These are phyloP conservation scores for Xylaria sp. DNA, from an alignment of 2,329 filamentous ascomycete species.

Conservation along the genomic window DNA sequence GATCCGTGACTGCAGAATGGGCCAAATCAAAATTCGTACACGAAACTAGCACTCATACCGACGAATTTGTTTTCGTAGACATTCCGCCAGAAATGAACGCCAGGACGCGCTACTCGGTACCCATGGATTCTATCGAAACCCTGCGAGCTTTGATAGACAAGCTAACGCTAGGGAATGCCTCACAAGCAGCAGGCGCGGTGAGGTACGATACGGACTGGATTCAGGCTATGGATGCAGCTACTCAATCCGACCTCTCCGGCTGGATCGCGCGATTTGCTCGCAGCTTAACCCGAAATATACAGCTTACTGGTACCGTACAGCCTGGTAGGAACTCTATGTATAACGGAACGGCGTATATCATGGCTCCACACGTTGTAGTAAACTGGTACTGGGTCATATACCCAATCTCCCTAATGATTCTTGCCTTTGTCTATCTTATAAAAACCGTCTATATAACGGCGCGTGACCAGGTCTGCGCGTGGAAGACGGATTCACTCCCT, in stretches of 20 bases:
- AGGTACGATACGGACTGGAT: slow-evolving; percentile 47
- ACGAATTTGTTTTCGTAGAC: slow-evolving; percentile 43
- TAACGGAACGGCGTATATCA: slow-evolving; percentile 35
- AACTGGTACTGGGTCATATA: slow-evolving; percentile 48
- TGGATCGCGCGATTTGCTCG: slow-evolving; percentile 45
- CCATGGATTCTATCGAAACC: slow-evolving; percentile 39
- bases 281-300: slow-evolving; percentile 46
- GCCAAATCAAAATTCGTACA: slow-evolving; percentile 39
- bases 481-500: slow-evolving; percentile 47
- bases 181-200: slow-evolving; percentile 35
- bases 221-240: slow-evolving; percentile 45
- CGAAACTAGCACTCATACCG: slow-evolving; percentile 34
- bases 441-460: slow-evolving; percentile 45
- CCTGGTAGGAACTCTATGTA: slow-evolving; percentile 37
- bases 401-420: slow-evolving; percentile 42
- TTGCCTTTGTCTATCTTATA: slow-evolving; percentile 45
- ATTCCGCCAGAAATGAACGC: slow-evolving; percentile 40
- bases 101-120: slow-evolving; percentile 41
- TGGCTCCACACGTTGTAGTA: slow-evolving; percentile 43
- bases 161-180: slow-evolving; percentile 42
- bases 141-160: slow-evolving; percentile 43
- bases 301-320: slow-evolving; percentile 39
- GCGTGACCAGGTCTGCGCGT: slow-evolving; percentile 44
- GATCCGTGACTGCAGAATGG: slow-evolving; percentile 38
- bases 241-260: slow-evolving; percentile 34